Percentiles rank a stretch among this genome's conserved stretches.
phyloP scores from a whole-genome alignment of 2,329 filamentous ascomycete species.

The Remersonia thermophila region DNA sequence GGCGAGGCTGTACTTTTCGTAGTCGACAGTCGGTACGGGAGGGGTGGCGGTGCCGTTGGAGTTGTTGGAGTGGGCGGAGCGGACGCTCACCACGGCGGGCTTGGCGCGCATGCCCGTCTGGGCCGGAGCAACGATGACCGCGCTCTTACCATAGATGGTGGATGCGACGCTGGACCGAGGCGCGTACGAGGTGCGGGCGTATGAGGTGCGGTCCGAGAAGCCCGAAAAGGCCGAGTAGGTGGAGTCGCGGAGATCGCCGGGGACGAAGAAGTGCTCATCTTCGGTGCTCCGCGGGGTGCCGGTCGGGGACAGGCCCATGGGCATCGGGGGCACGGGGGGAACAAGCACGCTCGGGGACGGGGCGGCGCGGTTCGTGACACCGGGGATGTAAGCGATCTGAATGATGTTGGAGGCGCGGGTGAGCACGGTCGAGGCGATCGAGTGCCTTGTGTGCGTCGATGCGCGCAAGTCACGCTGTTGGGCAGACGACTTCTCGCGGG shows the following conservation, averaged over 20 bases:
- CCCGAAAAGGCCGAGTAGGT: constrained; percentile 71
- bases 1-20: constrained; percentile 39
- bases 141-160: constrained; percentile 87
- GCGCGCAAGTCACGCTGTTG: constrained; percentile 51
- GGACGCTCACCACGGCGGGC: constrained; percentile 87
- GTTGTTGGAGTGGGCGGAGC: constrained; percentile 48
- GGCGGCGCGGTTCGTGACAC: constrained; percentile 82
- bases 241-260: constrained; percentile 78
- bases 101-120: constrained; percentile 81
- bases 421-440: constrained; percentile 87
- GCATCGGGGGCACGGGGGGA: constrained; percentile 88
- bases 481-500: constrained; percentile 39
- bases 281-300: constrained; percentile 46
- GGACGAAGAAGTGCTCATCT: constrained; percentile 88
- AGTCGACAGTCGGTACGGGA: constrained; percentile 62
- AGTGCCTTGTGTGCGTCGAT: constrained; percentile 76
- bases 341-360: constrained; percentile 76
- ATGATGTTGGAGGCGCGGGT: constrained; percentile 98
- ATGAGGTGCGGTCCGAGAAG: constrained; percentile 49
- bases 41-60: constrained; percentile 44
- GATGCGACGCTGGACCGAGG: constrained; percentile 70
- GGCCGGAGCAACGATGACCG: constrained; percentile 67
- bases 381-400: constrained; percentile 97
- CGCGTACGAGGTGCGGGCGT: constrained; percentile 45
- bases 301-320: constrained; percentile 49